phyloP scores from a whole-genome alignment of 1,284 basidiomycete genomes.

The Pseudozyma thailandica region DNA sequence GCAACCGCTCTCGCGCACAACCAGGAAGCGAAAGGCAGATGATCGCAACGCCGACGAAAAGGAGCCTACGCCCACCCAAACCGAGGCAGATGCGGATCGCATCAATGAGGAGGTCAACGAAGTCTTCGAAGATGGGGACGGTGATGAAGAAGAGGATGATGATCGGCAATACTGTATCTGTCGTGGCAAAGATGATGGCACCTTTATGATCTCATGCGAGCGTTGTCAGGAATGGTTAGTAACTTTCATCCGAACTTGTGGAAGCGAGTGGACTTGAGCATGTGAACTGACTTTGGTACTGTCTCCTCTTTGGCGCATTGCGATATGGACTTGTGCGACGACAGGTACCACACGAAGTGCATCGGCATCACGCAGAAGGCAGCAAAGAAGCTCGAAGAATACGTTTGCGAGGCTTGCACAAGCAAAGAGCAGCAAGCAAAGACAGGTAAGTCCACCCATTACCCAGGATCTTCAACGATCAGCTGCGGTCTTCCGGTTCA shows the following conservation, averaged over 20 bases:
- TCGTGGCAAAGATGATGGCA: conserved; percentile 60
- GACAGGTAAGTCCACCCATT: conserved; percentile 44
- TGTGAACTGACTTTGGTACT: conserved; percentile 16
- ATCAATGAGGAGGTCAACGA: conserved; percentile 23
- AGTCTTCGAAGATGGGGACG: conserved; percentile 27
- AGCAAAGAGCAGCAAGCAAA: conserved; percentile 6
- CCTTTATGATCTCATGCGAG: conserved; percentile 65
- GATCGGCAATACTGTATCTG: conserved; percentile 62
- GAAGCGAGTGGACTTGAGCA: not conserved
- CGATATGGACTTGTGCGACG: not conserved
- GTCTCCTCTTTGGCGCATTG: not conserved
- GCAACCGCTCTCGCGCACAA: conserved; percentile 9
- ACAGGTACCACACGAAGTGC: conserved; percentile 64
- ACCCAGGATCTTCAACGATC: not conserved
- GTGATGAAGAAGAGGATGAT: conserved; percentile 30
- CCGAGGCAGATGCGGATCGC: conserved; percentile 3
- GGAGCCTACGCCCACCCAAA: not conserved
- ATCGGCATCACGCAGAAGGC: conserved; percentile 58
- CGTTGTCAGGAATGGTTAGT: conserved; percentile 65
- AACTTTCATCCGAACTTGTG: not conserved
- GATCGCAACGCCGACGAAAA: conserved; percentile 17
- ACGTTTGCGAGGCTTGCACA: conserved; percentile 54
- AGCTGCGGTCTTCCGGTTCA: not conserved
- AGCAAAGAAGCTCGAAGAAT: conserved; percentile 59
- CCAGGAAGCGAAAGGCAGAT: conserved; percentile 30